phyloP scores from a whole-genome alignment of 768 basidiomycete species.

The Mrakia blollopis region DNA sequence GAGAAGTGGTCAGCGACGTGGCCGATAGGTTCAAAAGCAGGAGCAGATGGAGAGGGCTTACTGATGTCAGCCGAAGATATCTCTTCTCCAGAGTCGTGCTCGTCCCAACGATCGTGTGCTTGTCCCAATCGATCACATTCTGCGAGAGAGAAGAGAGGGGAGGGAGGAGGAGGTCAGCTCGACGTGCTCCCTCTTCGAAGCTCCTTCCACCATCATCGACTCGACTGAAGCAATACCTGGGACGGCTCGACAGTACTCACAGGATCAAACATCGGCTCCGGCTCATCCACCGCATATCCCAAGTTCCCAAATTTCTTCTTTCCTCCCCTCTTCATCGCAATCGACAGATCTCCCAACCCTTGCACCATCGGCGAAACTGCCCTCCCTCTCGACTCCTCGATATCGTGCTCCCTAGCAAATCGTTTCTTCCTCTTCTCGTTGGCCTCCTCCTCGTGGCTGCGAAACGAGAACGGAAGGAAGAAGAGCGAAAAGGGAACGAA shows the following conservation, averaged over 20 bases:
- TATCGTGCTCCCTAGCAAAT: slow-evolving; percentile 83
- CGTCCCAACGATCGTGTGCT: slow-evolving; percentile 88
- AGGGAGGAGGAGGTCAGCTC: background rate
- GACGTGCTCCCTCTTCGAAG: background rate
- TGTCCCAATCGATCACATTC: slow-evolving; percentile 98
- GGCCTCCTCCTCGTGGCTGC: slow-evolving; percentile 43
- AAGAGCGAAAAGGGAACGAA: background rate
- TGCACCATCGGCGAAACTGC: slow-evolving; percentile 32
- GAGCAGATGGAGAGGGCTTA: slow-evolving; percentile 47
- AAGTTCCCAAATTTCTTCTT: slow-evolving; percentile 32
- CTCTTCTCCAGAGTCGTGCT: slow-evolving; percentile 88
- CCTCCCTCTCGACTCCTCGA: slow-evolving; percentile 57
- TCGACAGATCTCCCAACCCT: slow-evolving; percentile 36
- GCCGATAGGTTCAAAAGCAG: background rate
- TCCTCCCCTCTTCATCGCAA: slow-evolving; percentile 36
- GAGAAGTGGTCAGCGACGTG: background rate
- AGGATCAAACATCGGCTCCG: slow-evolving; percentile 43
- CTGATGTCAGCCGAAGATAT: slow-evolving; percentile 87
- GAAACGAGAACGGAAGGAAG: no score
- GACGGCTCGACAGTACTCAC: slow-evolving; percentile 34
- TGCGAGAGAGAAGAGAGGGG: no score
- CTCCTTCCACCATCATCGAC: slow-evolving; percentile 22
- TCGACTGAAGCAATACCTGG: slow-evolving; percentile 12
- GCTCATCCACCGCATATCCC: slow-evolving; percentile 39
- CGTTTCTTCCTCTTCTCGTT: slow-evolving; percentile 64